These are phyloP conservation scores for Saururus chinensis DNA, from an alignment of 164 flowering plant species.

Conservation along the genomic window DNA sequence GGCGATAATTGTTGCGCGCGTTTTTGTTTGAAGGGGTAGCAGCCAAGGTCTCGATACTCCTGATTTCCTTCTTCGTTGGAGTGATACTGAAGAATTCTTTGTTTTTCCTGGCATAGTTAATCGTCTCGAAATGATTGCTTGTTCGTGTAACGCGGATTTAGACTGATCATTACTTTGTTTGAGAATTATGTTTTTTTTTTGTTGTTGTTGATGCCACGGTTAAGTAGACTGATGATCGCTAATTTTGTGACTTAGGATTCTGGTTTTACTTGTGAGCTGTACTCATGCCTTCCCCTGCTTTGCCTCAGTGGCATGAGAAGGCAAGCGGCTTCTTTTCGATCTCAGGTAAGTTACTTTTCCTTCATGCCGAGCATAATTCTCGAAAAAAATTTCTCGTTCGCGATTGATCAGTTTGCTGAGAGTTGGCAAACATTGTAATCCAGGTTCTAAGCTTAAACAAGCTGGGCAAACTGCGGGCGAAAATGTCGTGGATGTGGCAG, in stretches of 20 bases:
- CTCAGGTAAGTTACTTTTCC: slow-evolving; percentile 38
- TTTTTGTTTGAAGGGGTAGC: too few species aligned
- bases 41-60: too few species aligned
- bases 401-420: not conserved
- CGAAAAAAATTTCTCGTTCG: too few species aligned
- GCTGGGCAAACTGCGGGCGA: slow-evolving; percentile 73
- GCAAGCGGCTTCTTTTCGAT: slow-evolving; percentile 69
- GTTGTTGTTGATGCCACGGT: too few species aligned
- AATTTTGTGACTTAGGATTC: not conserved
- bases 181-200: not conserved
- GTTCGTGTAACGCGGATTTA: too few species aligned
- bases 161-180: not conserved
- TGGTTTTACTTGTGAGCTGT: not conserved
- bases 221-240: not conserved
- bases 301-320: slow-evolving; percentile 83
- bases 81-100: not conserved
- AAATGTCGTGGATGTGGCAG: slow-evolving; percentile 69
- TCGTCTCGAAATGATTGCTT: too few species aligned
- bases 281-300: slow-evolving; percentile 48
- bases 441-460: slow-evolving; percentile 76
- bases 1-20: too few species aligned
- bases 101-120: too few species aligned
- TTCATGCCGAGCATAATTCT: not conserved
- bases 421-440: slow-evolving; percentile 1
- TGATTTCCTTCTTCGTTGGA: not conserved